A percentile compares a stretch with the other conserved stretches of the same genome.
phyloP scores from a whole-genome alignment of 176 grass and related monocot species.

The Puccinellia tenuiflora region DNA sequence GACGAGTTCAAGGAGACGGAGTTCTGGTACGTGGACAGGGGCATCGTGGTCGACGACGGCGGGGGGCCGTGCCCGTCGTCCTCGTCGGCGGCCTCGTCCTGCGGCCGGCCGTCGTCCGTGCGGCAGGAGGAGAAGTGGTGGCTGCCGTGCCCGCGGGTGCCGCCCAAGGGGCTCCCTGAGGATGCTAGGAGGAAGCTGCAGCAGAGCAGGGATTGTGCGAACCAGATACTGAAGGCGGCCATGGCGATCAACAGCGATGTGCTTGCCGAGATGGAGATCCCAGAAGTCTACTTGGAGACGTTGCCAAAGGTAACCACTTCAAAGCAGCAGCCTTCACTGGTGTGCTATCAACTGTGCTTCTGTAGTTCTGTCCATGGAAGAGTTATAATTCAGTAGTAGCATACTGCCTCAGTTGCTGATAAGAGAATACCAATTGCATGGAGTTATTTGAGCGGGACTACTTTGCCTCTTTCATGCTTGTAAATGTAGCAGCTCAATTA shows the following conservation, averaged over 20 bases:
- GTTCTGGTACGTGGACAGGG: constrained; percentile 94
- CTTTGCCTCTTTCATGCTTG: background rate
- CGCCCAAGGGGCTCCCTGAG: constrained; percentile 69
- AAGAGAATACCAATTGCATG: background rate
- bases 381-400: background rate
- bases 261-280: constrained; percentile 92
- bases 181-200: constrained; percentile 85
- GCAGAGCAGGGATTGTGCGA: constrained; percentile 83
- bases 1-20: constrained; percentile 79
- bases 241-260: constrained; percentile 96
- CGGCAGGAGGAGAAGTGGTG: constrained; percentile 99
- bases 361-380: background rate
- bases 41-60: constrained; percentile 68
- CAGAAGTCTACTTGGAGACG: constrained; percentile 73
- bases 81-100: constrained; percentile 33
- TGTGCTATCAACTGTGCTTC: background rate
- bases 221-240: constrained; percentile 96
- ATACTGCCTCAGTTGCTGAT: background rate
- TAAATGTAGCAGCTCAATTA: constrained; percentile 19
- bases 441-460: constrained; percentile 4
- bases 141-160: constrained; percentile 81
- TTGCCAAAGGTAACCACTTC: constrained; percentile 68
- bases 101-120: constrained; percentile 62
- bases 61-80: constrained; percentile 52
- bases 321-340: background rate